These are phyloP conservation scores for Gamarada debralockiae DNA, from an alignment of 495 filamentous ascomycete species.

Conservation along the genomic window DNA sequence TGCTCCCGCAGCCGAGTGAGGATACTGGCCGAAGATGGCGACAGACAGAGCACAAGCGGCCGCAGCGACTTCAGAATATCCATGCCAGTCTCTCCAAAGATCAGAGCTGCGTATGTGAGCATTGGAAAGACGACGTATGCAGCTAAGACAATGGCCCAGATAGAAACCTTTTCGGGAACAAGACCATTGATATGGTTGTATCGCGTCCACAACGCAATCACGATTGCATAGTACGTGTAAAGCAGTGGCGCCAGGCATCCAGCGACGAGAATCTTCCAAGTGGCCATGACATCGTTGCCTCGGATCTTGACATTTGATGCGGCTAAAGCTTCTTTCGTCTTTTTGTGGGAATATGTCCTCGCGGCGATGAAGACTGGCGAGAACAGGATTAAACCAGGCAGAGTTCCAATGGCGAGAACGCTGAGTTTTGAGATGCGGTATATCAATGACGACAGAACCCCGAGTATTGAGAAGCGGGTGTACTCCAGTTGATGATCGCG, in stretches of 20 bases:
- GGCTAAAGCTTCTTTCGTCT: constrained; percentile 13
- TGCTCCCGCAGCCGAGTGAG: constrained; percentile 8
- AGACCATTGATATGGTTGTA: background rate
- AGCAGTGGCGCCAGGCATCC: constrained; percentile 10
- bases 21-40: constrained; percentile 4
- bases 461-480: constrained; percentile 2
- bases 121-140: constrained; percentile 5
- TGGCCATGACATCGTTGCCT: constrained; percentile 17
- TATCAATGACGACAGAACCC: constrained; percentile 1
- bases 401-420: constrained; percentile 3
- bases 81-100: constrained; percentile 16
- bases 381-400: constrained; percentile 14
- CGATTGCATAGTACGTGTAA: constrained; percentile 12
- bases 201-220: background rate
- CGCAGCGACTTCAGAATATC: constrained; percentile 17
- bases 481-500: constrained; percentile 9
- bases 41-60: constrained; percentile 8
- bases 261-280: constrained; percentile 19
- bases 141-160: background rate
- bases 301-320: constrained; percentile 15
- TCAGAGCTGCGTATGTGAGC: constrained; percentile 16
- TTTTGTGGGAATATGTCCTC: background rate
- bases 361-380: constrained; percentile 12
- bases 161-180: background rate
- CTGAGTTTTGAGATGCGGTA: constrained; percentile 9